Percentiles rank a stretch among this genome's conserved stretches.
These are phyloP conservation scores for Neofusicoccum sp. DNA, from an alignment of 2,329 filamentous ascomycete genomes.

Conservation along the genomic window DNA sequence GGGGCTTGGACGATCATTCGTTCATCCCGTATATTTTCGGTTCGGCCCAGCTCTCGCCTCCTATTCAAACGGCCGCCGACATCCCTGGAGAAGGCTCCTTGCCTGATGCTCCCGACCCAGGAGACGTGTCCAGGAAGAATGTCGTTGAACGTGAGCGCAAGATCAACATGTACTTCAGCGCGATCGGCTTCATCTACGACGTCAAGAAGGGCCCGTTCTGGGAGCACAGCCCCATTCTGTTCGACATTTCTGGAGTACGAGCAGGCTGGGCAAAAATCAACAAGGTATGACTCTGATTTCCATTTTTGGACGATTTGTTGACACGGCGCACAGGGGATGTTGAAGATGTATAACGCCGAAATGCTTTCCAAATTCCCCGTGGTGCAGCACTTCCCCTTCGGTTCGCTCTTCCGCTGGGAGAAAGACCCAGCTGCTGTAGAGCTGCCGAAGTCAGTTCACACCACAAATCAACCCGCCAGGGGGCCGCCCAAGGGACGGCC, in stretches of 20 bases:
- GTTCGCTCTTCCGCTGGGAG: slow-evolving; percentile 53
- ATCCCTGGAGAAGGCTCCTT: slow-evolving; percentile 81
- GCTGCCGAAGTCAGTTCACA: slow-evolving; percentile 38
- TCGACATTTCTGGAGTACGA: slow-evolving; percentile 87
- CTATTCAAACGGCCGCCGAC: slow-evolving; percentile 58
- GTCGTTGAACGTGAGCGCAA: slow-evolving; percentile 45
- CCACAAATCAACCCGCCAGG: slow-evolving; percentile 38
- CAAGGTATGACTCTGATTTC: slow-evolving; percentile 40
- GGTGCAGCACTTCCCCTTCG: slow-evolving; percentile 80
- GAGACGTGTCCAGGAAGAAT: slow-evolving; percentile 58
- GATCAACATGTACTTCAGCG: slow-evolving; percentile 81
- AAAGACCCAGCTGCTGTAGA: slow-evolving; percentile 43
- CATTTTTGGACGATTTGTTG: slow-evolving; percentile 2
- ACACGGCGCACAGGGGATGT: slow-evolving; percentile 70
- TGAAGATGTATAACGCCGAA: slow-evolving; percentile 99
- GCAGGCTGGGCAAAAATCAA: slow-evolving; percentile 98
- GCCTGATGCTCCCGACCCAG: slow-evolving; percentile 66
- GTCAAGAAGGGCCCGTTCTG: slow-evolving; percentile 97
- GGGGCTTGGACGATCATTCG: slow-evolving; percentile 97
- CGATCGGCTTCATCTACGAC: slow-evolving; percentile 95
- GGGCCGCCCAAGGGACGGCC: slow-evolving; percentile 29
- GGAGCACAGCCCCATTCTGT: slow-evolving; percentile 89
- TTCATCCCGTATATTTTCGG: slow-evolving; percentile 95
- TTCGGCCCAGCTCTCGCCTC: slow-evolving; percentile 82
- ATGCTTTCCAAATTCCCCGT: slow-evolving; percentile 96